Evolutionary conservation across 2,329 filamentous ascomycete species (phyloP).

Genomic region (Penicillium sp.): DNA sequence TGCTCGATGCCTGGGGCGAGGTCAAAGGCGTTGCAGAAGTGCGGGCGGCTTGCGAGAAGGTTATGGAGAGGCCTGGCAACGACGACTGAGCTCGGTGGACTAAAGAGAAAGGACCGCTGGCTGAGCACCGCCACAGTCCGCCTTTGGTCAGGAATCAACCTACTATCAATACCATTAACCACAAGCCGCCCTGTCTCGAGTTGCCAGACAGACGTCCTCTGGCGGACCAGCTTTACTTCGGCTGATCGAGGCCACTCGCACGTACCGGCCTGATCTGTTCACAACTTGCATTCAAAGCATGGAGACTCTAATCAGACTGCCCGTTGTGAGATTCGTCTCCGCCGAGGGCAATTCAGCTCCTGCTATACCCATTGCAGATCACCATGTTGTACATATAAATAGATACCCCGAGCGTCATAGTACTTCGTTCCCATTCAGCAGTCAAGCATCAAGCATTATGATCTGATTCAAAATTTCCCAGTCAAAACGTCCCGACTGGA

Average conservation of each 20-base stretch:
- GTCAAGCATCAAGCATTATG: slow-evolving; percentile 2
- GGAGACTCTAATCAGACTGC: not conserved
- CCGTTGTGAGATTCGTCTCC: not conserved
- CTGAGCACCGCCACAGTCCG: not conserved
- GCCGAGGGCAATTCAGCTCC: not conserved
- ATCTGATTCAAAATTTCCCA: slow-evolving; percentile 27
- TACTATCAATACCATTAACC: not conserved
- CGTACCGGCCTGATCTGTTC: not conserved
- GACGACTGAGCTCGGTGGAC: slow-evolving; percentile 27
- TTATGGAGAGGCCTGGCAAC: slow-evolving; percentile 37
- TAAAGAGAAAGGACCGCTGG: not conserved
- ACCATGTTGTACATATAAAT: slow-evolving; percentile 7
- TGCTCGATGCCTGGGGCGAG: slow-evolving; percentile 49
- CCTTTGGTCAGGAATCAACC: too few relatives aligned
- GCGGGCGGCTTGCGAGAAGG: slow-evolving; percentile 43
- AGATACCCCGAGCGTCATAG: slow-evolving; percentile 18
- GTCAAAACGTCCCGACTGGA: slow-evolving; percentile 45
- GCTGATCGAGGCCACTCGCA: not conserved
- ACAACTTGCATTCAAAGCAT: not conserved
- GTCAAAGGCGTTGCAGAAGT: slow-evolving; percentile 50
- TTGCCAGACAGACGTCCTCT: too few relatives aligned
- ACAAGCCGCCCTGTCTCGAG: not conserved
- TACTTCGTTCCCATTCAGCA: slow-evolving; percentile 13
- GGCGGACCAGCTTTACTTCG: not conserved
- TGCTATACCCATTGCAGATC: slow-evolving; percentile 2